Conservation (phyloP, 768 basidiomycete genomes). For the Tubosaeta sp. region DNA sequence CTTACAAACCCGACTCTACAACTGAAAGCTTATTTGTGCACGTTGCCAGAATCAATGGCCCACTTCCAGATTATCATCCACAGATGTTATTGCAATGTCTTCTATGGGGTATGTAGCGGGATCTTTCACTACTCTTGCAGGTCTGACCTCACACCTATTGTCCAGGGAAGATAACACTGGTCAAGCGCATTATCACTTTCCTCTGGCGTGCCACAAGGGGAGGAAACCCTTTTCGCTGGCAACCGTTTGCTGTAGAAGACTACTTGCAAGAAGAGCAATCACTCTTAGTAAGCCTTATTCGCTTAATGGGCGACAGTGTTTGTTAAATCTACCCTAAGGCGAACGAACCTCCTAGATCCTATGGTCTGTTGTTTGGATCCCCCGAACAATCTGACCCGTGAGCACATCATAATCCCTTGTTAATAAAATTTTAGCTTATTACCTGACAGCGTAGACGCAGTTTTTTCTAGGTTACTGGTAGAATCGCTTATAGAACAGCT, state of each 20-base stretch:
- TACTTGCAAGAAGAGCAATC: conserved; percentile 22
- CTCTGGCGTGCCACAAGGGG: conserved; percentile 41
- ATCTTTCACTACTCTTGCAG: not conserved
- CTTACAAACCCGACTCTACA: conserved; percentile 16
- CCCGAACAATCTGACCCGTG: conserved; percentile 44
- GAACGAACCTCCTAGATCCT: conserved; percentile 31
- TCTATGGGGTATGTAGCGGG: conserved; percentile 68
- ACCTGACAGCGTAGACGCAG: conserved; percentile 40
- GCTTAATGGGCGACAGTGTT: not conserved
- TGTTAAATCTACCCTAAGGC: conserved; percentile 7
- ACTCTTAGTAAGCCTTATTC: conserved; percentile 16
- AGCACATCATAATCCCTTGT: conserved; percentile 10
- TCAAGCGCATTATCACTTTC: conserved; percentile 74
- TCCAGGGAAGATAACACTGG: conserved; percentile 77
- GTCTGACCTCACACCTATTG: conserved; percentile 2
- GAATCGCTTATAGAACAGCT: conserved; percentile 58
- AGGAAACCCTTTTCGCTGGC: conserved; percentile 33
- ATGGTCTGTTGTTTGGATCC: conserved; percentile 52
- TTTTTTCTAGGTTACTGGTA: conserved; percentile 60
- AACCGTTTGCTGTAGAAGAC: conserved; percentile 53
- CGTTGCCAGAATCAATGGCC: conserved; percentile 80
- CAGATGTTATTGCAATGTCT: conserved; percentile 90
- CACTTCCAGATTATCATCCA: conserved; percentile 88
- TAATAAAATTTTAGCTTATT: conserved; percentile 3
- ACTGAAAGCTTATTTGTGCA: conserved; percentile 69